These are phyloP conservation scores for Uronychia setigera DNA, from an alignment of 73 alveolate species.

Conservation along the genomic window DNA sequence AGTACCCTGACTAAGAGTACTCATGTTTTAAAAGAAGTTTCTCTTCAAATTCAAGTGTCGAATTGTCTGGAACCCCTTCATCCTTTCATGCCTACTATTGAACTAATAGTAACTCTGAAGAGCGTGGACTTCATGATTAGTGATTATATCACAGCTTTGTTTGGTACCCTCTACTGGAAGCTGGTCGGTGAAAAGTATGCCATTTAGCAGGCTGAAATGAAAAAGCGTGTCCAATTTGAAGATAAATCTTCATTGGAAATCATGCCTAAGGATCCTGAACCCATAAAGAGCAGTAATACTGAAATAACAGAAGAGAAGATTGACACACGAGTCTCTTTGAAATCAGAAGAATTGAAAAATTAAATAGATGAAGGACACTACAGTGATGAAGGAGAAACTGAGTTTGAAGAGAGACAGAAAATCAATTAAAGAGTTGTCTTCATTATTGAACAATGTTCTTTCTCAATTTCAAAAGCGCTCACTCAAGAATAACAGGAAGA, in stretches of 20 bases:
- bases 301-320: background rate
- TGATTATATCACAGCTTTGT: conserved; percentile 14
- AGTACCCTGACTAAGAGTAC: background rate
- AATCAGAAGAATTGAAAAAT: background rate
- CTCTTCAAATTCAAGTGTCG: conserved; percentile 1
- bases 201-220: background rate
- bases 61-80: conserved; percentile 47
- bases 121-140: conserved; percentile 19
- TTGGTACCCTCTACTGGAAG: background rate
- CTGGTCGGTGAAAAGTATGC: background rate
- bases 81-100: conserved; percentile 30
- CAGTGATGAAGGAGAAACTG: background rate
- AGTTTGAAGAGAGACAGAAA: background rate
- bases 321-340: background rate
- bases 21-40: conserved; percentile 42
- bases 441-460: background rate
- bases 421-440: background rate
- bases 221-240: background rate
- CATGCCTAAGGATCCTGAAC: background rate
- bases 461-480: background rate
- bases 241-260: background rate
- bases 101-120: conserved; percentile 6
- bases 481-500: background rate
- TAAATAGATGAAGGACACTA: background rate
- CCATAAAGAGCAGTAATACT: background rate